Conservation (phyloP, 2,329 filamentous ascomycete species). For the Colletotrichum gigasporum region DNA sequence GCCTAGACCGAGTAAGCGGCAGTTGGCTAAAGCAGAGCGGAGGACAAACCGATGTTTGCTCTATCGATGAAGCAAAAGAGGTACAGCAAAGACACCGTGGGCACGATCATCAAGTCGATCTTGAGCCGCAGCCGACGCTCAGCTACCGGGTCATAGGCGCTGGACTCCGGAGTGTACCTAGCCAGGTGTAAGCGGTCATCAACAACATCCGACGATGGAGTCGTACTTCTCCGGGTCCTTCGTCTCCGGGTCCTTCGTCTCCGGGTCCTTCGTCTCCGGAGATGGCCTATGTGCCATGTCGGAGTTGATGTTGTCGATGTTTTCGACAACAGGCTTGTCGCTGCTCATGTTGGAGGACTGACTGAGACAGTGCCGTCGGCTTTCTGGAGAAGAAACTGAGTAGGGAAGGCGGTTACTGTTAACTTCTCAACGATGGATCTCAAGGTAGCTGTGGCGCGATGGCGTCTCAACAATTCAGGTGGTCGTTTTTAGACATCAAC, state of each 20-base stretch:
- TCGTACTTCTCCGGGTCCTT: conserved; percentile 14
- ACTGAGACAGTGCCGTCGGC: not conserved
- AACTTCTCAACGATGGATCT: too few species aligned
- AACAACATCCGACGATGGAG: too few species aligned
- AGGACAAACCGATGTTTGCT: conserved; percentile 67
- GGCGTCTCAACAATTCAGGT: too few species aligned
- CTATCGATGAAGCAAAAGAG: conserved; percentile 75
- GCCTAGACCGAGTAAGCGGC: conserved; percentile 44
- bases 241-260: too few species aligned
- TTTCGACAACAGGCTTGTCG: conserved; percentile 18
- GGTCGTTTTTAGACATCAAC: too few species aligned
- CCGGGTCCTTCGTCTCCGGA: not conserved
- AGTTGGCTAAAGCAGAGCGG: not conserved
- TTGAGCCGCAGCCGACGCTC: conserved; percentile 60
- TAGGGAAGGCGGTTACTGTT: too few species aligned
- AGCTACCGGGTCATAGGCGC: conserved; percentile 38
- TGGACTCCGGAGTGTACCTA: not conserved
- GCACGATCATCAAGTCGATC: conserved; percentile 69
- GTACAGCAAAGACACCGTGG: conserved; percentile 70
- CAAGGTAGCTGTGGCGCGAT: too few species aligned
- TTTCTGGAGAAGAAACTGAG: conserved; percentile 10
- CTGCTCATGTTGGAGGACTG: not conserved
- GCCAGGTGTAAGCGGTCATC: not conserved
- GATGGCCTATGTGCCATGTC: not conserved
- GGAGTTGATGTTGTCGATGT: conserved; percentile 17